Conservation (phyloP, 805 yeast genomes). For the Ogataea paradorogensis region DNA sequence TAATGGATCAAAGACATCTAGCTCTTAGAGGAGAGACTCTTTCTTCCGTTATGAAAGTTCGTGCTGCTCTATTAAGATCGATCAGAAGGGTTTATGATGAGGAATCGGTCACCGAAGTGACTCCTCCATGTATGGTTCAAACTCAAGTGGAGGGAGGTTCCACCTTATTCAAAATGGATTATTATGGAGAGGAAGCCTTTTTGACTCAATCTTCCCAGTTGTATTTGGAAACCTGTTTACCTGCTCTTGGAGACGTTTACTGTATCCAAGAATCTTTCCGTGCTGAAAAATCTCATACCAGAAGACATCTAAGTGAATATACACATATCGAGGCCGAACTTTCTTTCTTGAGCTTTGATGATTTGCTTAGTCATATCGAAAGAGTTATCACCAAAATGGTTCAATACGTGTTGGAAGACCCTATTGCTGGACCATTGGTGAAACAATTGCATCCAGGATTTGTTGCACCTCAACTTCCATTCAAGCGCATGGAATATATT, state of each 20-base stretch:
- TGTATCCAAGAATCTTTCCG: conserved; percentile 98
- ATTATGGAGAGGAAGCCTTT: conserved; percentile 96
- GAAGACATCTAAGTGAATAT: conserved; percentile 96
- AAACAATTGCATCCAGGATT: conserved; percentile 92
- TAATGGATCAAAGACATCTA: conserved; percentile 93
- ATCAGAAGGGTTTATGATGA: conserved; percentile 76
- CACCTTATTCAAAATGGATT: conserved; percentile 86
- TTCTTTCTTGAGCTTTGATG: conserved; percentile 84
- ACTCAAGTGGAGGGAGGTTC: conserved; percentile 99
- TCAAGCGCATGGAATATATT: conserved; percentile 85
- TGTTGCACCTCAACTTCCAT: conserved; percentile 78
- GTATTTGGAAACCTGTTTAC: conserved; percentile 93
- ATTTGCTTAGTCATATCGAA: conserved; percentile 82
- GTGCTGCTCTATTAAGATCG: conserved; percentile 73
- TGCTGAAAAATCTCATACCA: conserved; percentile 97
- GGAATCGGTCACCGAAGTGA: conserved; percentile 80
- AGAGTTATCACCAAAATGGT: conserved; percentile 65
- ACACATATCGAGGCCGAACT: conserved; percentile 97
- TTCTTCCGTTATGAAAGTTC: conserved; percentile 89
- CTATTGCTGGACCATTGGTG: conserved; percentile 86
- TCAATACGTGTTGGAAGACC: conserved; percentile 79
- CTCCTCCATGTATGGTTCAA: conserved; percentile 99
- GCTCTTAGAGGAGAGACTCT: conserved; percentile 95
- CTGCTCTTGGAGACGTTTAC: conserved; percentile 95
- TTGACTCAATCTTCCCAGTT: conserved; percentile 96